Percentiles rank a stretch among this genome's conserved stretches.
phyloP scores from a whole-genome alignment of 78 protist genomes.

The Pelomyxa schiedti region DNA sequence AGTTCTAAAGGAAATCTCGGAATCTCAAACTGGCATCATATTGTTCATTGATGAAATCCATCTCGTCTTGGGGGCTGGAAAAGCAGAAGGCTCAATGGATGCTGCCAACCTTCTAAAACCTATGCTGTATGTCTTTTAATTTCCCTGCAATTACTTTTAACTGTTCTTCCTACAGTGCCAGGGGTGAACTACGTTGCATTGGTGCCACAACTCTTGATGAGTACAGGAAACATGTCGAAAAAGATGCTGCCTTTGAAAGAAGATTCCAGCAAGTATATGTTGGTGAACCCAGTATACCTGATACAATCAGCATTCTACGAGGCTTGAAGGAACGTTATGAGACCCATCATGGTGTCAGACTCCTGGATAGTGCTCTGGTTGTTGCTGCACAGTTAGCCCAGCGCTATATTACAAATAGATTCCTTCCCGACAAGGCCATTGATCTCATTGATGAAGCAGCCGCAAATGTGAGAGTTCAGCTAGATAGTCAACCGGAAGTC shows the following conservation, averaged over 20 bases:
- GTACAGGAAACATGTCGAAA: slow-evolving; percentile 90
- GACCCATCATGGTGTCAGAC: slow-evolving; percentile 87
- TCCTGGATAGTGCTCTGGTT: slow-evolving; percentile 89
- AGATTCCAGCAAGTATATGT: slow-evolving; percentile 91
- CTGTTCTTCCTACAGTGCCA: no score
- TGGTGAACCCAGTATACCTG: slow-evolving; percentile 86
- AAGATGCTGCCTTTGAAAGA: slow-evolving; percentile 96
- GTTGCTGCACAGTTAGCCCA: slow-evolving; percentile 80
- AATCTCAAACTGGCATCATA: slow-evolving; percentile 73
- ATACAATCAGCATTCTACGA: slow-evolving; percentile 91
- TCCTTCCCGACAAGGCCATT: slow-evolving; percentile 98
- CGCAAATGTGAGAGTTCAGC: slow-evolving; percentile 78
- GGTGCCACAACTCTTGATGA: slow-evolving; percentile 99
- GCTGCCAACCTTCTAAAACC: slow-evolving; percentile 98
- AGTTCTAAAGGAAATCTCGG: slow-evolving; percentile 86
- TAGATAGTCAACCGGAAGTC: slow-evolving; percentile 88
- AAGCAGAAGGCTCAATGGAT: slow-evolving; percentile 93
- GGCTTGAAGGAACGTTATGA: slow-evolving; percentile 87
- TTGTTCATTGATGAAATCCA: slow-evolving; percentile 98
- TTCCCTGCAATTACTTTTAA: no score
- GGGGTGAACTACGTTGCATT: slow-evolving; percentile 95
- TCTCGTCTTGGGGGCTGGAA: slow-evolving; percentile 95
- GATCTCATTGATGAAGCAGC: slow-evolving; percentile 97
- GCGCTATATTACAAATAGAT: slow-evolving; percentile 87
- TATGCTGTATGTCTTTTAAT: no score